A percentile compares a stretch with the other conserved stretches of the same genome.
These are phyloP conservation scores for Hymenoscyphus linearis DNA, from an alignment of 2,329 filamentous ascomycete genomes.

Conservation along the genomic window DNA sequence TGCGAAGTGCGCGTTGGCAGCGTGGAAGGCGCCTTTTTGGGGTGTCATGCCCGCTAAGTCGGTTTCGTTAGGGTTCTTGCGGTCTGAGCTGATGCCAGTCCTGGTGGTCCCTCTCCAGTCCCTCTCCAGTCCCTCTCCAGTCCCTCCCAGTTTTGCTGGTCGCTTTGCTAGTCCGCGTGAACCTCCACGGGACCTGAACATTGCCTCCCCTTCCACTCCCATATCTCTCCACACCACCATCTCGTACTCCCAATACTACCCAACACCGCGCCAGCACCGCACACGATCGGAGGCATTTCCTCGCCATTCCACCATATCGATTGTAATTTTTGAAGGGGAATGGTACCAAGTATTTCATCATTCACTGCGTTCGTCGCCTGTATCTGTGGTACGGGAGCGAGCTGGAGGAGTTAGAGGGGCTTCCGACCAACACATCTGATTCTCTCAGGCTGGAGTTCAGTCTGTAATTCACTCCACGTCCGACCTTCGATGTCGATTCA, in stretches of 20 bases:
- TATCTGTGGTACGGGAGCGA: neutral
- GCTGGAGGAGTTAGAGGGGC: constrained; percentile 4
- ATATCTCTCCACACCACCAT: neutral
- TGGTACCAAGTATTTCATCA: neutral
- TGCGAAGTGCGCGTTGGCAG: neutral
- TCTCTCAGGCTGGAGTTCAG: neutral
- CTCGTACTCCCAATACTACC: neutral
- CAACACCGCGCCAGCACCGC: too few species aligned
- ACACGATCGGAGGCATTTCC: too few species aligned
- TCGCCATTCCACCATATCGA: neutral
- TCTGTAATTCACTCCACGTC: constrained; percentile 1
- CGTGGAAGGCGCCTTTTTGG: neutral
- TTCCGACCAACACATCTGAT: constrained; percentile 4
- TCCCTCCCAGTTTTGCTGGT: neutral
- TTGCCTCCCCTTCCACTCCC: neutral
- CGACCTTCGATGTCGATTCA: constrained; percentile 9
- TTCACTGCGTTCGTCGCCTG: neutral
- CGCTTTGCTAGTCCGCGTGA: neutral
- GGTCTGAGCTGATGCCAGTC: neutral
- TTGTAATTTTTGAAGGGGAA: neutral
- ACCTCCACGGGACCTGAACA: neutral
- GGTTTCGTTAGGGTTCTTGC: neutral
- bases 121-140: neutral
- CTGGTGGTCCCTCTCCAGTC: neutral
- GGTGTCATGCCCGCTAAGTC: neutral